phyloP scores from a whole-genome alignment of 805 yeast genomes.

The Ogataea paradorogensis region DNA sequence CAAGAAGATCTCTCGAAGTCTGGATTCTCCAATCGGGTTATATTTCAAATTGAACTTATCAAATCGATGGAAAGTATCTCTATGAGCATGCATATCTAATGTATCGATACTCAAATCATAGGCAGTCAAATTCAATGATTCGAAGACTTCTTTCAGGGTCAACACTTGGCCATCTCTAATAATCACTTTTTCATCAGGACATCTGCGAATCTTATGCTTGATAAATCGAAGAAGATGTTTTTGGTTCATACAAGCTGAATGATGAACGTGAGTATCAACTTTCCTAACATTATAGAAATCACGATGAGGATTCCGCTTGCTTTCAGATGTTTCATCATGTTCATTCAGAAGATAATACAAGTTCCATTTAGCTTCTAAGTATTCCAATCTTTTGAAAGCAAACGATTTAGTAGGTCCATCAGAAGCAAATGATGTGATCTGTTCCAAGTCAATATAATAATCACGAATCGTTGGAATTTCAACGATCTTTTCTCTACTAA shows the following conservation, averaged over 20 bases:
- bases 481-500: slow-evolving; percentile 39
- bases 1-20: slow-evolving; percentile 91
- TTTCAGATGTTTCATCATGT: slow-evolving; percentile 85
- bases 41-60: slow-evolving; percentile 96
- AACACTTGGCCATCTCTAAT: slow-evolving; percentile 88
- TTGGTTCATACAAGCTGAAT: slow-evolving; percentile 98
- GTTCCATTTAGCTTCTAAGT: slow-evolving; percentile 96
- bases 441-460: slow-evolving; percentile 79
- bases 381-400: slow-evolving; percentile 91
- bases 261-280: slow-evolving; percentile 98
- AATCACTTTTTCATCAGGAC: slow-evolving; percentile 86
- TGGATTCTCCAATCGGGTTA: slow-evolving; percentile 97
- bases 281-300: slow-evolving; percentile 96
- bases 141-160: slow-evolving; percentile 85
- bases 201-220: slow-evolving; percentile 86
- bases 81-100: slow-evolving; percentile 98
- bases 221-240: slow-evolving; percentile 92
- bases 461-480: slow-evolving; percentile 82
- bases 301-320: slow-evolving; percentile 92
- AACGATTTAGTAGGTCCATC: slow-evolving; percentile 97
- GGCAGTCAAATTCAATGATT: slow-evolving; percentile 86
- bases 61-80: slow-evolving; percentile 95
- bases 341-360: slow-evolving; percentile 84
- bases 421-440: slow-evolving; percentile 68
- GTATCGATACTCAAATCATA: slow-evolving; percentile 96